These are phyloP conservation scores for Pulveroboletus sp. DNA, from an alignment of 768 basidiomycete genomes.

Conservation along the genomic window DNA sequence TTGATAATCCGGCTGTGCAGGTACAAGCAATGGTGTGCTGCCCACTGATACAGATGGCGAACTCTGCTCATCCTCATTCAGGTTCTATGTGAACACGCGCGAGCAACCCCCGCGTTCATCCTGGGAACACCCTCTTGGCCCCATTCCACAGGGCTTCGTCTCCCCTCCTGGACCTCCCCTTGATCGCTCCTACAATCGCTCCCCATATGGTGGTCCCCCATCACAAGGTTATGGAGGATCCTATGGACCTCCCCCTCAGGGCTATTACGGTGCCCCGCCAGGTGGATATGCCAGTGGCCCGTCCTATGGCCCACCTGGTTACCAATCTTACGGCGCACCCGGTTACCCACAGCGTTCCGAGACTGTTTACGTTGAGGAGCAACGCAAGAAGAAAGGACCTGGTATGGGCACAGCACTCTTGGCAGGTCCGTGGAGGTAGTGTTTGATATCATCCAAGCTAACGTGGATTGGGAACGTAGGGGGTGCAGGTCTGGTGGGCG, in stretches of 20 bases:
- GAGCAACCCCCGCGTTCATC: conserved; percentile 58
- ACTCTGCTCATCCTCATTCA: conserved; percentile 23
- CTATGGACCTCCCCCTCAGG: conserved; percentile 7
- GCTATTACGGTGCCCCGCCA: conserved; percentile 11
- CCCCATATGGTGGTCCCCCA: conserved; percentile 27
- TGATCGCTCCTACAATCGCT: conserved; percentile 28
- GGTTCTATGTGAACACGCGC: conserved; percentile 75
- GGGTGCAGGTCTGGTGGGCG: conserved; percentile 65
- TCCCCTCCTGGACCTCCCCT: conserved; percentile 42
- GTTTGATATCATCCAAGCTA: neutral
- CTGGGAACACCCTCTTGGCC: conserved; percentile 70
- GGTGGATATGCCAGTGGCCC: conserved; percentile 14
- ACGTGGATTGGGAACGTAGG: conserved; percentile 30
- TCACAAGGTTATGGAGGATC: conserved; percentile 19
- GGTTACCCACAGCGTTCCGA: conserved; percentile 2
- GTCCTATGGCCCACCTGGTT: conserved; percentile 3
- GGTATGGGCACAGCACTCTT: conserved; percentile 46
- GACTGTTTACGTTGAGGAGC: conserved; percentile 35
- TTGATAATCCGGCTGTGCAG: conserved; percentile 32
- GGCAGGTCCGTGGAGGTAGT: conserved; percentile 36
- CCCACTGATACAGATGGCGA: neutral
- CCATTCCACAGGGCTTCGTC: conserved; percentile 29
- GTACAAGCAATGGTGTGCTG: conserved; percentile 60
- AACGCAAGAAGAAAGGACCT: conserved; percentile 38
- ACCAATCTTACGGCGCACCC: neutral